Evolutionary conservation across 306 rosid species (phyloP).

Genomic region (Trifolium dubium): DNA sequence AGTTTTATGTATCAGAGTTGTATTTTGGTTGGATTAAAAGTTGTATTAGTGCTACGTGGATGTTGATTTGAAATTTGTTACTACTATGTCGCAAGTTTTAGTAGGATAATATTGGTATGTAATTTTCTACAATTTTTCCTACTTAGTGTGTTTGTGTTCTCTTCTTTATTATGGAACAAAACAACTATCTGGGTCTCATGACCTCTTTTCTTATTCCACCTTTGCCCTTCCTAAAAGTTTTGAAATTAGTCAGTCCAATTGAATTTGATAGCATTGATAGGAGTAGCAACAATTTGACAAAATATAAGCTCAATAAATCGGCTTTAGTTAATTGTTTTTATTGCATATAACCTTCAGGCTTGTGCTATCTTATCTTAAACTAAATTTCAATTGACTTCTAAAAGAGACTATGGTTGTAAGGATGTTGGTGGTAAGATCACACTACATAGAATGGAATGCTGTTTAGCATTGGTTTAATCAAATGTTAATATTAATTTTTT

Average conservation of each 20-base stretch:
- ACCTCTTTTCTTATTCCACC: neutral
- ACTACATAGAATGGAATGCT: neutral
- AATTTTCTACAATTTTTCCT: neutral
- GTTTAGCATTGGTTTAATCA: slow-evolving; percentile 7
- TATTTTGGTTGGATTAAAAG: slow-evolving; percentile 32
- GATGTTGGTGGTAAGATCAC: neutral
- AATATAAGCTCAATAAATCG: neutral
- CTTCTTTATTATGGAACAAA: neutral
- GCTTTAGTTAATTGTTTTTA: neutral
- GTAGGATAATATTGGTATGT: slow-evolving; percentile 30
- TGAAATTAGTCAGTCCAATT: neutral
- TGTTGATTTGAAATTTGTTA: slow-evolving; percentile 9
- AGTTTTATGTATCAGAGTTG: slow-evolving; percentile 21
- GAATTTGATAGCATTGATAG: neutral
- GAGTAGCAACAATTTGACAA: neutral
- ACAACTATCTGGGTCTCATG: neutral
- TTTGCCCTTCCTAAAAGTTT: neutral
- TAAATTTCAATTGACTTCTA: neutral
- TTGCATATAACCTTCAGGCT: too few relatives aligned
- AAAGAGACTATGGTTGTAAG: neutral
- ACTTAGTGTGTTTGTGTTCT: neutral
- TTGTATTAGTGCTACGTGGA: neutral
- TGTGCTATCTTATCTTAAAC: neutral
- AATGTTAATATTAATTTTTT: neutral
- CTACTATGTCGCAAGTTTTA: slow-evolving; percentile 12